Evolutionary conservation across 352 stramenopile species (phyloP).

Genomic region (Phytophthora tentaculata): DNA sequence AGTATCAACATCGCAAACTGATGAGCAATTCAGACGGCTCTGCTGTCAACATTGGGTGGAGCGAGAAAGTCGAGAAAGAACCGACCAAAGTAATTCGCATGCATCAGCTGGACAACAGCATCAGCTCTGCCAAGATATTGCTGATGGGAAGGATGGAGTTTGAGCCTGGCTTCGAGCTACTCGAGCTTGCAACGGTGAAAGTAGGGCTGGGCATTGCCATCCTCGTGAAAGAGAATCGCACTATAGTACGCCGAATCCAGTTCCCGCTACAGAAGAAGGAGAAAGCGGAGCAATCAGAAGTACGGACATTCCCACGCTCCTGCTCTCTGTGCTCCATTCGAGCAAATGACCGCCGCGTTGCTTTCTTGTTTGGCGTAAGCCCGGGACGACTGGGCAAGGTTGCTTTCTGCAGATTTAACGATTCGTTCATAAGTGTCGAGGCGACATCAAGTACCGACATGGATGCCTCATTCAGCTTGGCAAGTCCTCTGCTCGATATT

Average conservation of each 20-base stretch:
- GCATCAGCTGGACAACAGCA: slow-evolving; percentile 2
- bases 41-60: slow-evolving; percentile 13
- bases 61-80: slow-evolving; percentile 25
- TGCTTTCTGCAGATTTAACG: slow-evolving; percentile 34
- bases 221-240: slow-evolving; percentile 21
- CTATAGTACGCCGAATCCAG: slow-evolving; percentile 18
- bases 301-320: slow-evolving; percentile 17
- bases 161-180: slow-evolving; percentile 15
- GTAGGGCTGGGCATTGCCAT: slow-evolving; percentile 7
- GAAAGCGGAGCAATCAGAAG: slow-evolving; percentile 4
- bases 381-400: slow-evolving; percentile 6
- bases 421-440: slow-evolving; percentile 26
- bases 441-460: slow-evolving; percentile 12
- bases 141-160: slow-evolving; percentile 24
- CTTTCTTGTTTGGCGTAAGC: slow-evolving; percentile 17
- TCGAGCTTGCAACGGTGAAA: slow-evolving; percentile 24
- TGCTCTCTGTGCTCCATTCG: slow-evolving; percentile 29
- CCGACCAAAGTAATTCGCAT: slow-evolving; percentile 24
- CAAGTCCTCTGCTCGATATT: slow-evolving; percentile 19
- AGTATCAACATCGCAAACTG: slow-evolving; percentile 8
- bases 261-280: not conserved
- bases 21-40: not conserved
- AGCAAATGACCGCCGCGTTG: slow-evolving; percentile 22
- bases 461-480: slow-evolving; percentile 19
- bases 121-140: not conserved